A percentile compares a stretch with the other conserved stretches of the same genome.
These are phyloP conservation scores for Lachnellula cervina DNA, from an alignment of 2,329 filamentous ascomycete species.

Conservation along the genomic window DNA sequence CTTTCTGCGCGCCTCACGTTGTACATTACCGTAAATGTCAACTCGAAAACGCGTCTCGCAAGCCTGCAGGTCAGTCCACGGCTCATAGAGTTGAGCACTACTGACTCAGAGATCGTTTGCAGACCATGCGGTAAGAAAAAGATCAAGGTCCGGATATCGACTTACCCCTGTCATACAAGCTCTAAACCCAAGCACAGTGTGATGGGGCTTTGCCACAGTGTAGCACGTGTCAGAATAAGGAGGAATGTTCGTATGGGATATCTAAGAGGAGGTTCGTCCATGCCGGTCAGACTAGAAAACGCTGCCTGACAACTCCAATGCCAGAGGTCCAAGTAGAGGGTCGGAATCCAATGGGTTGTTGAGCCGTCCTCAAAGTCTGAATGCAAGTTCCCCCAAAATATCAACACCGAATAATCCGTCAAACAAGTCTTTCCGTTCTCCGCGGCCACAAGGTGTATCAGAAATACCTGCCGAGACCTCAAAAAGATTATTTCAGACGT, in stretches of 20 bases:
- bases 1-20: background rate
- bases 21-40: background rate
- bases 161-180: background rate
- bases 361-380: background rate
- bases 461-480: slow-evolving; percentile 20
- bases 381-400: background rate
- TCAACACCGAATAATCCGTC: background rate
- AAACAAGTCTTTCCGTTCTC: background rate
- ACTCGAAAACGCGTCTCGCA: slow-evolving; percentile 27
- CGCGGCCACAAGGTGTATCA: background rate
- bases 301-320: background rate
- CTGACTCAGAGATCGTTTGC: too few species aligned
- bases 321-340: background rate
- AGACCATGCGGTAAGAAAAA: slow-evolving; percentile 24
- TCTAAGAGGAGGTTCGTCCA: slow-evolving; percentile 27
- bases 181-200: slow-evolving; percentile 18
- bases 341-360: background rate
- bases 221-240: slow-evolving; percentile 20
- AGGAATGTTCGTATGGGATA: slow-evolving; percentile 26
- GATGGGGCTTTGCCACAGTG: slow-evolving; percentile 26
- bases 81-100: too few species aligned
- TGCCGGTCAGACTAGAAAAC: background rate
- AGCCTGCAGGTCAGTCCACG: slow-evolving; percentile 19
- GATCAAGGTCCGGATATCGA: slow-evolving; percentile 20
- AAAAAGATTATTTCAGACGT: slow-evolving; percentile 26